A percentile compares a stretch with the other conserved stretches of the same genome.
These are phyloP conservation scores for Tubosaeta sp. DNA, from an alignment of 768 basidiomycete genomes.

Conservation along the genomic window DNA sequence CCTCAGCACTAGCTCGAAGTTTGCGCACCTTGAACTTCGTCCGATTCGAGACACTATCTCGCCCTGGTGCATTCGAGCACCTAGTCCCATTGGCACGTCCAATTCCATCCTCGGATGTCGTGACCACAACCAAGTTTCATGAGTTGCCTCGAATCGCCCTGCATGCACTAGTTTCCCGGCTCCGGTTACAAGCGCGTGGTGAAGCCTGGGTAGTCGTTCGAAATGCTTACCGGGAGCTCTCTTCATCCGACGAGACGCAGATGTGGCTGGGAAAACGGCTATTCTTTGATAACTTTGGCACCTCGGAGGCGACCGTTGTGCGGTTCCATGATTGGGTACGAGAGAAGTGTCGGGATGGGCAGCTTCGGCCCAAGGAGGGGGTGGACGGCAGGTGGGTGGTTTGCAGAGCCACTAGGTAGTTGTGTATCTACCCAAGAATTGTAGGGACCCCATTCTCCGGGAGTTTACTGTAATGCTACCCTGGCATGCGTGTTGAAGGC, in stretches of 20 bases:
- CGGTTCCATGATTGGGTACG: slow-evolving; percentile 54
- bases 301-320: slow-evolving; percentile 21
- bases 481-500: no score
- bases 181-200: slow-evolving; percentile 49
- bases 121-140: neutral
- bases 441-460: neutral
- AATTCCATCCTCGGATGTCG: slow-evolving; percentile 2
- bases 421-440: neutral
- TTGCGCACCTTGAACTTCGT: slow-evolving; percentile 55
- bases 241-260: slow-evolving; percentile 35
- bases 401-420: slow-evolving; percentile 41
- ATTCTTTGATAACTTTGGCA: slow-evolving; percentile 36
- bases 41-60: slow-evolving; percentile 44
- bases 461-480: no score
- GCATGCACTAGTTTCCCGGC: slow-evolving; percentile 37
- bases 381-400: slow-evolving; percentile 57
- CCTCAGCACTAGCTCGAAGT: slow-evolving; percentile 45
- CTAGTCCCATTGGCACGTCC: slow-evolving; percentile 14
- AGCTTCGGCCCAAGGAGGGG: slow-evolving; percentile 56
- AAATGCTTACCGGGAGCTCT: slow-evolving; percentile 59
- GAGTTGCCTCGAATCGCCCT: slow-evolving; percentile 42
- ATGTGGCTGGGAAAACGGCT: slow-evolving; percentile 49
- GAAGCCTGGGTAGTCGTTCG: slow-evolving; percentile 60
- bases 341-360: slow-evolving; percentile 37
- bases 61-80: slow-evolving; percentile 21